These are phyloP conservation scores for Phytophthora parvispora DNA, from an alignment of 352 stramenopile species.

Conservation along the genomic window DNA sequence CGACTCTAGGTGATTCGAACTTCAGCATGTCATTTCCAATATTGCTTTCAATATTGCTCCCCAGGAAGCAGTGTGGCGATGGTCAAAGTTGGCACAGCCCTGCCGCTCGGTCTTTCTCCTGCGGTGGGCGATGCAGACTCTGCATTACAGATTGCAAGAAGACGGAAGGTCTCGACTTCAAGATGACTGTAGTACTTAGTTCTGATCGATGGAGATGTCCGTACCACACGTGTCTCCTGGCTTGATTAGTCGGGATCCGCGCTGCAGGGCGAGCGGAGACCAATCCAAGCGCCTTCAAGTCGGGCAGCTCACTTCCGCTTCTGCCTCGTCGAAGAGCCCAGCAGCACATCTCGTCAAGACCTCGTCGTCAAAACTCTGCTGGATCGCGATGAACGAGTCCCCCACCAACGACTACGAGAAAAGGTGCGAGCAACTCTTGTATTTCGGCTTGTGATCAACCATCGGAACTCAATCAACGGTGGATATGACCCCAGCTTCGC, in stretches of 20 bases:
- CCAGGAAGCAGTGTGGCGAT: too few species aligned
- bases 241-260: constrained; percentile 8
- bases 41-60: too few species aligned
- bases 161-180: neutral
- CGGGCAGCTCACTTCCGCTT: constrained; percentile 16
- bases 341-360: neutral
- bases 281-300: constrained; percentile 8
- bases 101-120: too few species aligned
- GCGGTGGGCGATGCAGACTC: too few species aligned
- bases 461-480: neutral
- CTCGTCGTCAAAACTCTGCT: neutral
- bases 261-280: neutral
- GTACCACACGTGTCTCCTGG: constrained; percentile 1
- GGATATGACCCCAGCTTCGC: constrained; percentile 1
- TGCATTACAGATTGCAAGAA: neutral
- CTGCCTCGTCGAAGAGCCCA: constrained; percentile 1
- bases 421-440: neutral
- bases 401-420: constrained; percentile 20
- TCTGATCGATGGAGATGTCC: neutral
- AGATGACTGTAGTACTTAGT: neutral
- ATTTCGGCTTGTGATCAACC: neutral
- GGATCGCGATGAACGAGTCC: constrained; percentile 10
- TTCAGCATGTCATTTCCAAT: too few species aligned
- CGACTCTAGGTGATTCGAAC: too few species aligned
- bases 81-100: too few species aligned